Evolutionary conservation across 805 yeast species (phyloP), one percentile per base, ranked within the genome.

Genomic region (Pichia californica): DNA sequence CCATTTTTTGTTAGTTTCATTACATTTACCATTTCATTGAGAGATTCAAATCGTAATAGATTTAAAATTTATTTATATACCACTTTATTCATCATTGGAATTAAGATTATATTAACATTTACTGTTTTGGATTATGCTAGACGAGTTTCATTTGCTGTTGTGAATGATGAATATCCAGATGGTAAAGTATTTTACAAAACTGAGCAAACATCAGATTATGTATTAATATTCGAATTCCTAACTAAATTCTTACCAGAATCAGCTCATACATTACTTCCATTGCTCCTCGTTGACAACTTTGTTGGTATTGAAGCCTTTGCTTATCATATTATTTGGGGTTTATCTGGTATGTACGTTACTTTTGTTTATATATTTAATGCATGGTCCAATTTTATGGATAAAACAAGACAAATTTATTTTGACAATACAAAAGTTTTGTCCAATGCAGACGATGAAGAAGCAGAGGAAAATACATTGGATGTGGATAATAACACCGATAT

Each of bases 391-490:
- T 35, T 44, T 20, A 15, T 19, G 4, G 43, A 40, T 2, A 25
- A 30, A 10, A 36, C 44, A 11, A 44, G 36, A 16, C 30, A 44
- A 30, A n/a, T 18, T 3, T 40, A 40, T 31, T 44, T 31, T 27
- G 40, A 31, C 3, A 44, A 40, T 21, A 40, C 13, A n/a, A 44
- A 44, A 14, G 40, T 44, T 2, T 27, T 44, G 7, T 29, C 43
- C 7, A 44, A 44, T 18, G 40, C 40, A 3, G 41, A 38, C 15
- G 40, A 29, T 15, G 27, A 30, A 3, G 36, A 43, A 7, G 19
- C 16, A 15, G 39, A 36, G 8, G 21, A 36, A 14, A 16, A 14
- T 15, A 9, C 10, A n/a, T n/a, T n/a, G n/a, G 9, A n/a, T n/a
- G 19, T n/a, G n/a, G 31, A 29, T n/a, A 19, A 30, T 3, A 19